Conservation (phyloP, 1,139 yeast species). For the Pichia sp. region DNA sequence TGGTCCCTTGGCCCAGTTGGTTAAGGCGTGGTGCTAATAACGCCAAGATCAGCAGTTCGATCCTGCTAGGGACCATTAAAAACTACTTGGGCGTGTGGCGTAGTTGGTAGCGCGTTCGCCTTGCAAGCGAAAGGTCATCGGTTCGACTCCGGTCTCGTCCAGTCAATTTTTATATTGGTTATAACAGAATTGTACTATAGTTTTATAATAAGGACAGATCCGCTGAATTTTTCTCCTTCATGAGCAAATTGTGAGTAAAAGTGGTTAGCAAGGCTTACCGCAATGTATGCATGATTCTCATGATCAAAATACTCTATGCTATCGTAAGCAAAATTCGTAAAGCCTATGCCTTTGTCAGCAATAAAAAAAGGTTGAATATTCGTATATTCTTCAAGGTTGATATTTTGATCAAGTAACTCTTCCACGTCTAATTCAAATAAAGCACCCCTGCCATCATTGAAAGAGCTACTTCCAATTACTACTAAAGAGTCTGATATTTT, state of each 20-base stretch:
- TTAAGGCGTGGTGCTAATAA: constrained; percentile 87
- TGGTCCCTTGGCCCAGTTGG: constrained; percentile 89
- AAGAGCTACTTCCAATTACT: constrained; percentile 24
- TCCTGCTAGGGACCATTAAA: constrained; percentile 72
- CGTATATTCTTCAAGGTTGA: background rate
- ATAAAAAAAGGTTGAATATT: constrained; percentile 18
- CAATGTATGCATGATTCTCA: constrained; percentile 27
- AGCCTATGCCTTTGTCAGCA: constrained; percentile 31
- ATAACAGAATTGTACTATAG: background rate
- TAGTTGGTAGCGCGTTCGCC: constrained; percentile 35
- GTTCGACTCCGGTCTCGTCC: constrained; percentile 66
- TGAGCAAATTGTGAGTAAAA: background rate
- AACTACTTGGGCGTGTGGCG: constrained; percentile 1
- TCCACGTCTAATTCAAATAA: constrained; percentile 38
- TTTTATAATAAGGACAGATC: constrained; percentile 2
- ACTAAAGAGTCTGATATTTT: constrained; percentile 12
- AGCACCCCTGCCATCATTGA: constrained; percentile 39
- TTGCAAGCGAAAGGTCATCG: constrained; percentile 62
- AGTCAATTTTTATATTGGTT: constrained; percentile 8
- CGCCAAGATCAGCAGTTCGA: constrained; percentile 47
- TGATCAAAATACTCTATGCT: constrained; percentile 29
- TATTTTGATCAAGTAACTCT: constrained; percentile 20
- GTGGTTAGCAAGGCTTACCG: constrained; percentile 46
- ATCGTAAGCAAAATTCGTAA: constrained; percentile 39
- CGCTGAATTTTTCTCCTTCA: background rate